These are phyloP conservation scores for Kwoniella mangroviensis DNA, from an alignment of 768 basidiomycete species.

Conservation along the genomic window DNA sequence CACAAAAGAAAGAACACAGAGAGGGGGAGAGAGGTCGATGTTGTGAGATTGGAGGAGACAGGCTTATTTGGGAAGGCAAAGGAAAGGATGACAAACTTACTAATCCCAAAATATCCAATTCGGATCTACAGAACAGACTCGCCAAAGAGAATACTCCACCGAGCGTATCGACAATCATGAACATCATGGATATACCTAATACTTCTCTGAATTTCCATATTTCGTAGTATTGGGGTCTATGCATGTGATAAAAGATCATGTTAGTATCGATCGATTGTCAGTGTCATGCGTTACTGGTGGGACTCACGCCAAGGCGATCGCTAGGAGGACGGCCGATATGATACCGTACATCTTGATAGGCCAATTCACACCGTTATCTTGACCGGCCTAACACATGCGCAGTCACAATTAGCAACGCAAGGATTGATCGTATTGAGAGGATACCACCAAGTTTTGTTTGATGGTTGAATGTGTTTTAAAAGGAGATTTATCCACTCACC, in stretches of 20 bases:
- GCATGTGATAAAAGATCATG: not conserved
- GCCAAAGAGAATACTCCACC: conserved; percentile 74
- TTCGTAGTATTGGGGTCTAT: conserved; percentile 72
- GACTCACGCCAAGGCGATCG: conserved; percentile 62
- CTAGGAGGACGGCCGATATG: conserved; percentile 66
- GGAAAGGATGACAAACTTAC: conserved; percentile 51
- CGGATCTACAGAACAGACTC: conserved; percentile 69
- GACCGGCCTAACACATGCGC: conserved; percentile 32
- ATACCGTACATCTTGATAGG: conserved; percentile 69
- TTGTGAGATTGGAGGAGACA: too few species aligned
- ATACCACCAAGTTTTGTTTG: not conserved
- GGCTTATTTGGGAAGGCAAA: too few species aligned
- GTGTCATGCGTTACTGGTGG: too few species aligned
- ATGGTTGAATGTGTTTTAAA: not conserved
- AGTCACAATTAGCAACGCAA: too few species aligned
- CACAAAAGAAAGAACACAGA: not conserved
- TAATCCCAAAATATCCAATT: conserved; percentile 70
- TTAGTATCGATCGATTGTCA: too few species aligned
- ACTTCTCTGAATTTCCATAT: conserved; percentile 66
- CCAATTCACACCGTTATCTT: conserved; percentile 57
- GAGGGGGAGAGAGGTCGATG: too few species aligned
- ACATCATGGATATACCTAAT: conserved; percentile 69
- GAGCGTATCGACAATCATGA: conserved; percentile 72
- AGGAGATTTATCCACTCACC: conserved; percentile 57
- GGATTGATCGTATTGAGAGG: too few species aligned